A percentile compares a stretch with the other conserved stretches of the same genome.
Evolutionary conservation across 2,329 filamentous ascomycete genomes (phyloP).

Genomic region (Fusarium luffae): DNA sequence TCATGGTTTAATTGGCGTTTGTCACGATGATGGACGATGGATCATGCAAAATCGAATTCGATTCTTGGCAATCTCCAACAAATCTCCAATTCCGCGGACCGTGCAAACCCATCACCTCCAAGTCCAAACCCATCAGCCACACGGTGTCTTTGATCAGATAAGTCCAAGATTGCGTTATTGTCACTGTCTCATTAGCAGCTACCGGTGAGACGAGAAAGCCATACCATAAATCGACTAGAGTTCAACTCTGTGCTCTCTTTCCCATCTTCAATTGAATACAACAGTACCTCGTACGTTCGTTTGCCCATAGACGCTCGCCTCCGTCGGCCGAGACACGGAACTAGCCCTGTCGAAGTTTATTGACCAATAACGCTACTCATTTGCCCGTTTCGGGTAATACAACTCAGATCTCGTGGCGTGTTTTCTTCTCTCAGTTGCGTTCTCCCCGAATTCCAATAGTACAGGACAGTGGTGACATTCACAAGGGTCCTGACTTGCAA

Average conservation of each 20-base stretch:
- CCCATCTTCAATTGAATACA: not conserved
- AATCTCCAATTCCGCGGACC: slow-evolving; percentile 6
- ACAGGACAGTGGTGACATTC: not conserved
- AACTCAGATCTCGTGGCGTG: slow-evolving; percentile 22
- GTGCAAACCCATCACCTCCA: not conserved
- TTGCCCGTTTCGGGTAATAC: slow-evolving; percentile 24
- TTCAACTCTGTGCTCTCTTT: not conserved
- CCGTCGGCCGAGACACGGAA: slow-evolving; percentile 42
- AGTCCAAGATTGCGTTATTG: not conserved
- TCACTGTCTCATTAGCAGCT: slow-evolving; percentile 1
- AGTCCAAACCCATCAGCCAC: slow-evolving; percentile 1
- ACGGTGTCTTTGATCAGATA: slow-evolving; percentile 15
- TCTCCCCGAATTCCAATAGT: not conserved
- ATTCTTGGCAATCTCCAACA: slow-evolving; percentile 9
- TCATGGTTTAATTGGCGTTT: slow-evolving; percentile 1
- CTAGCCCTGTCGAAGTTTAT: not conserved
- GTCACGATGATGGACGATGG: slow-evolving; percentile 10
- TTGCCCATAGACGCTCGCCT: slow-evolving; percentile 19
- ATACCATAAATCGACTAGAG: not conserved
- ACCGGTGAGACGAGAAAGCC: slow-evolving; percentile 4
- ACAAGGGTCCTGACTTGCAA: slow-evolving; percentile 18
- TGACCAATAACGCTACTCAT: slow-evolving; percentile 4
- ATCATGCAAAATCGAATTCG: slow-evolving; percentile 10
- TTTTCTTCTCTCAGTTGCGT: slow-evolving; percentile 9
- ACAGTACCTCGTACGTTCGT: slow-evolving; percentile 30